A percentile compares a stretch with the other conserved stretches of the same genome.
Evolutionary conservation across 768 basidiomycete species (phyloP).

Genomic region (Boletus rubescentipes): DNA sequence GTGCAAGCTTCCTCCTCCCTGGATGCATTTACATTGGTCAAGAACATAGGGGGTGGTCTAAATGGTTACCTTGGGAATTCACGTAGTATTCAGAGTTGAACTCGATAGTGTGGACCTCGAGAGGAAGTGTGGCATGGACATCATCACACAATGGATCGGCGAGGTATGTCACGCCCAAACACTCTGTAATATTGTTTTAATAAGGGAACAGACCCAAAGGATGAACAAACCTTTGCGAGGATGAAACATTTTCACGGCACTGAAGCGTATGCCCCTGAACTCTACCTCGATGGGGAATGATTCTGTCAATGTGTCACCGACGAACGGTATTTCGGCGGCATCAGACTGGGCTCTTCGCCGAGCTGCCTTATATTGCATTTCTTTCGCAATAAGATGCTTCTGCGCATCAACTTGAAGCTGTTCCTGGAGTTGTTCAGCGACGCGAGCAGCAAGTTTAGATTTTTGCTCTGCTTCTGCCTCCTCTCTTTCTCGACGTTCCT

Average conservation of each 20-base stretch:
- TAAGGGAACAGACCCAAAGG: background rate
- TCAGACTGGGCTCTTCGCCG: constrained; percentile 69
- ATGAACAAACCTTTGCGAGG: constrained; percentile 56
- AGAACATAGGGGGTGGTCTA: background rate
- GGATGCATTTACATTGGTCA: background rate
- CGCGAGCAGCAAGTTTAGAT: constrained; percentile 48
- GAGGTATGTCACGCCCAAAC: constrained; percentile 64
- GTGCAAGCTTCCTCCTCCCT: constrained; percentile 70
- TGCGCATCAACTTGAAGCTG: constrained; percentile 67
- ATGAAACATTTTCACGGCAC: constrained; percentile 68
- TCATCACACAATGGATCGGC: constrained; percentile 78
- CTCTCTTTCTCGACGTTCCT: constrained; percentile 56
- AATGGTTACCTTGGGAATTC: constrained; percentile 52
- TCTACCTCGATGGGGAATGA: constrained; percentile 58
- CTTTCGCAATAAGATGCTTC: constrained; percentile 45
- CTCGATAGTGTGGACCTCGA: constrained; percentile 66
- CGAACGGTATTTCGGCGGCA: constrained; percentile 59
- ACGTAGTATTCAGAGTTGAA: constrained; percentile 72
- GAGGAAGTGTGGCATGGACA: constrained; percentile 50
- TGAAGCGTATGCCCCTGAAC: constrained; percentile 59
- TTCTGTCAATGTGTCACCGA: constrained; percentile 55
- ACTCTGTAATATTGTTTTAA: constrained; percentile 39
- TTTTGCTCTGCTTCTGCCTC: constrained; percentile 54
- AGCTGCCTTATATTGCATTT: constrained; percentile 49
- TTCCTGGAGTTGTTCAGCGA: constrained; percentile 60